A percentile compares a stretch with the other conserved stretches of the same genome.
phyloP scores from a whole-genome alignment of 208 protist genomes.

The Leishmania major region DNA sequence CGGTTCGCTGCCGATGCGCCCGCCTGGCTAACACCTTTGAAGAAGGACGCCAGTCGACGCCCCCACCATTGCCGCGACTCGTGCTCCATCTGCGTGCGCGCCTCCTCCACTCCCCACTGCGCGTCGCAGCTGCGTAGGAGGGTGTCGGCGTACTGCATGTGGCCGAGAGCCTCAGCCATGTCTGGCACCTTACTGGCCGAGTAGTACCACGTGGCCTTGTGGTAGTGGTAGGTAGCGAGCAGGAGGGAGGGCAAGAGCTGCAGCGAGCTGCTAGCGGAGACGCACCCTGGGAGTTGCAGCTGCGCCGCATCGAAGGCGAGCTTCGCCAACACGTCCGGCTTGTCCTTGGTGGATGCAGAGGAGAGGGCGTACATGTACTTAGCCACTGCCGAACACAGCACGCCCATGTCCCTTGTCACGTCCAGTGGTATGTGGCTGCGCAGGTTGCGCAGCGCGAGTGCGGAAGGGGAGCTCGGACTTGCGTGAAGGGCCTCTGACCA shows the following conservation, averaged over 20 bases:
- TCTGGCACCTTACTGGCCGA: constrained; percentile 36
- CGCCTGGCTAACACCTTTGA: neutral
- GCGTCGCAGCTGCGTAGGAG: constrained; percentile 40
- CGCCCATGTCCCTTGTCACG: constrained; percentile 30
- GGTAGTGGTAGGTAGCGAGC: constrained; percentile 66
- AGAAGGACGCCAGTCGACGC: constrained; percentile 9
- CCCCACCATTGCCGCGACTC: constrained; percentile 32
- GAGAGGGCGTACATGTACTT: constrained; percentile 77
- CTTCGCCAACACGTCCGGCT: constrained; percentile 55
- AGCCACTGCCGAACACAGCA: constrained; percentile 48
- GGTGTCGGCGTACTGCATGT: constrained; percentile 60
- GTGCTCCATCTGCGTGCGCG: constrained; percentile 13
- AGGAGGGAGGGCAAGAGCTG: constrained; percentile 54
- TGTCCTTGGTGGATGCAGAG: constrained; percentile 44
- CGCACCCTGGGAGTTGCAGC: constrained; percentile 29
- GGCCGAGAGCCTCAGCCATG: constrained; percentile 66
- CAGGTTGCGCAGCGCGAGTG: constrained; percentile 38
- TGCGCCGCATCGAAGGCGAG: constrained; percentile 53
- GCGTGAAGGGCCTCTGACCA: constrained; percentile 31
- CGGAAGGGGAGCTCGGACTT: constrained; percentile 28
- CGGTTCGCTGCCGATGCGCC: neutral
- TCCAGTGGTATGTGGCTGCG: constrained; percentile 39
- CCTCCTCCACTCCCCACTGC: constrained; percentile 31
- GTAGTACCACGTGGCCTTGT: constrained; percentile 67
- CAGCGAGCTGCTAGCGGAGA: constrained; percentile 23